A percentile compares a stretch with the other conserved stretches of the same genome.
Conservation (phyloP, 1,284 basidiomycete species). For the Ustilago loliicola region DNA sequence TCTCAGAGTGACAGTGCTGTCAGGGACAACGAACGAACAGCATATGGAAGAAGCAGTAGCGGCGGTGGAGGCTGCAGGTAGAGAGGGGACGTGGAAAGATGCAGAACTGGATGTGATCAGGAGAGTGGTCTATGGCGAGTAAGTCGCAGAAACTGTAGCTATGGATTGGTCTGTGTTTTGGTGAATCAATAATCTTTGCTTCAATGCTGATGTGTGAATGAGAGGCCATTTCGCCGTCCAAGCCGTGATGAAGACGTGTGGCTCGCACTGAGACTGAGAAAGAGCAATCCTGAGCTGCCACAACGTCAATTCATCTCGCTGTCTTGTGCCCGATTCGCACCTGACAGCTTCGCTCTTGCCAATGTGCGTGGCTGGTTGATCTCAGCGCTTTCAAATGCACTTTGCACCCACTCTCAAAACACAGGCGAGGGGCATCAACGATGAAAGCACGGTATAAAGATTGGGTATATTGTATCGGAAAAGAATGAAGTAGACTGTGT, state of each 20-base stretch:
- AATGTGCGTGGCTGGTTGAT: background rate
- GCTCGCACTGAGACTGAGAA: no score
- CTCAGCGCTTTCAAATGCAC: background rate
- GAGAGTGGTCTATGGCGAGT: slow-evolving; percentile 64
- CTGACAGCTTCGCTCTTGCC: no score
- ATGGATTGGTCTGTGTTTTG: background rate
- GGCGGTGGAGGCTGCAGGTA: slow-evolving; percentile 37
- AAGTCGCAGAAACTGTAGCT: background rate
- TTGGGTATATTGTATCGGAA: slow-evolving; percentile 14
- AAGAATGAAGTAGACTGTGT: background rate
- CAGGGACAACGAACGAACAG: slow-evolving; percentile 53
- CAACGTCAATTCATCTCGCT: no score
- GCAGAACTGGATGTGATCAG: slow-evolving; percentile 55
- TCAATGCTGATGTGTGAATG: background rate
- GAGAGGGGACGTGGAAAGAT: slow-evolving; percentile 24
- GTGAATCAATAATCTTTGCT: slow-evolving; percentile 1
- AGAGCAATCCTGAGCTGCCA: no score
- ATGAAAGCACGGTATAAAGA: background rate
- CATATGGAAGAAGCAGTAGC: slow-evolving; percentile 65
- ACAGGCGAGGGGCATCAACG: background rate
- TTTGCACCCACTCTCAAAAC: no score
- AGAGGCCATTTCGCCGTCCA: no score
- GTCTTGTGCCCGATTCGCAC: no score
- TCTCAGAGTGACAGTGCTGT: slow-evolving; percentile 54
- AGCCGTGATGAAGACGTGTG: no score